Conservation (phyloP, 164 flowering plant genomes). For the Brasenia schreberi region DNA sequence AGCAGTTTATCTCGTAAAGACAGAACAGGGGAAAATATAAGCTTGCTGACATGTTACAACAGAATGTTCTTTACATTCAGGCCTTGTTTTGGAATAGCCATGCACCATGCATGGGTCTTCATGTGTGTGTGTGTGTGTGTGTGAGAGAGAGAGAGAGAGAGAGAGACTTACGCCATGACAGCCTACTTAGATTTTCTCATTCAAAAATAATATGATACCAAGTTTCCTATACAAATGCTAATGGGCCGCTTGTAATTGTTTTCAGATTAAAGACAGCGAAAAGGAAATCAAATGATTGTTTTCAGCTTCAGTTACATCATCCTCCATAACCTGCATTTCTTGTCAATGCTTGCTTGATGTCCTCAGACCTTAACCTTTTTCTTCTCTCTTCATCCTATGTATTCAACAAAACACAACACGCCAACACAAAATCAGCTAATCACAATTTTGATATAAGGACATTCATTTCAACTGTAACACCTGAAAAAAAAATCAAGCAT, state of each 20-base stretch:
- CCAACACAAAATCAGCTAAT: too few species aligned
- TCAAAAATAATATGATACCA: background rate
- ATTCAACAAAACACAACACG: background rate
- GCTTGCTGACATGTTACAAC: too few species aligned
- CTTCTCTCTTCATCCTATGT: slow-evolving; percentile 45
- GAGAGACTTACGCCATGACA: background rate
- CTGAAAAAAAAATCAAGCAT: too few species aligned
- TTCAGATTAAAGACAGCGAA: background rate
- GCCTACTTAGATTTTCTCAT: background rate
- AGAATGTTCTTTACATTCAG: too few species aligned
- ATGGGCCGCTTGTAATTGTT: background rate
- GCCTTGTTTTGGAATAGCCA: too few species aligned
- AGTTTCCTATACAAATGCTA: background rate
- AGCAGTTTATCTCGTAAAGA: too few species aligned
- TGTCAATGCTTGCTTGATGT: slow-evolving; percentile 67
- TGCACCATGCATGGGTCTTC: too few species aligned
- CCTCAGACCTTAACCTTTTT: slow-evolving; percentile 31
- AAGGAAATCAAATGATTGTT: background rate
- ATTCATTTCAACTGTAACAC: too few species aligned
- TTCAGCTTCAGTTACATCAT: slow-evolving; percentile 31
- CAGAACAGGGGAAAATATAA: too few species aligned
- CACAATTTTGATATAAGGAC: too few species aligned
- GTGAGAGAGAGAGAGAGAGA: too few species aligned
- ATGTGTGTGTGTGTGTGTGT: too few species aligned
- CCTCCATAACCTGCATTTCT: slow-evolving; percentile 91